Evolutionary conservation across 805 yeast species (phyloP).

Genomic region (Cyberlindnera mycetangii): DNA sequence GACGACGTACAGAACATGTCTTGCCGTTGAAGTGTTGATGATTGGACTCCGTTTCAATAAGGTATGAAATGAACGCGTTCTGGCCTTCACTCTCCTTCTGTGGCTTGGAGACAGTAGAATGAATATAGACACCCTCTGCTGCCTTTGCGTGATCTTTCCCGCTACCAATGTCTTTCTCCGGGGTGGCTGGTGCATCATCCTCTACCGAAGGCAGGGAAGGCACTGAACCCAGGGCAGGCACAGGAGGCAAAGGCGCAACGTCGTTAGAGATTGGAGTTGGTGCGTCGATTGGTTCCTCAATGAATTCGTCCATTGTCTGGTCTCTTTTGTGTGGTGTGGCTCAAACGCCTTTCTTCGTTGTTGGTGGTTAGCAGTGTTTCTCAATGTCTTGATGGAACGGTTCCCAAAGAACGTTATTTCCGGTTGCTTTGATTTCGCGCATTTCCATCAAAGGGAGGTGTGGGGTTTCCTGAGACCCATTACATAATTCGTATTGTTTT

Average conservation of each 20-base stretch:
- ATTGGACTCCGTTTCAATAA: conserved; percentile 60
- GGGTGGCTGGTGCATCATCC: conserved; percentile 6
- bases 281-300: conserved; percentile 23
- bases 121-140: conserved; percentile 29
- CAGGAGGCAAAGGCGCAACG: neutral
- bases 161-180: conserved; percentile 1
- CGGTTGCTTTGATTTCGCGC: conserved; percentile 1
- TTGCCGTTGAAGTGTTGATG: conserved; percentile 51
- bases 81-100: conserved; percentile 70
- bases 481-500: too few species aligned
- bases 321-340: neutral
- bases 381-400: too few species aligned
- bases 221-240: too few species aligned
- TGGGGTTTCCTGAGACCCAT: neutral
- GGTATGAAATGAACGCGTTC: conserved; percentile 72
- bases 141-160: conserved; percentile 8
- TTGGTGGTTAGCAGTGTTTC: too few species aligned
- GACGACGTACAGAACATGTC: conserved; percentile 58
- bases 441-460: neutral
- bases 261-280: neutral
- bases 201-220: neutral
- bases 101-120: conserved; percentile 53
- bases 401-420: neutral
- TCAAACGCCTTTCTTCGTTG: too few species aligned
- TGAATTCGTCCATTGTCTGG: conserved; percentile 16